Evolutionary conservation across 768 basidiomycete species (phyloP).

Genomic region (Kockovaella imperatae): DNA sequence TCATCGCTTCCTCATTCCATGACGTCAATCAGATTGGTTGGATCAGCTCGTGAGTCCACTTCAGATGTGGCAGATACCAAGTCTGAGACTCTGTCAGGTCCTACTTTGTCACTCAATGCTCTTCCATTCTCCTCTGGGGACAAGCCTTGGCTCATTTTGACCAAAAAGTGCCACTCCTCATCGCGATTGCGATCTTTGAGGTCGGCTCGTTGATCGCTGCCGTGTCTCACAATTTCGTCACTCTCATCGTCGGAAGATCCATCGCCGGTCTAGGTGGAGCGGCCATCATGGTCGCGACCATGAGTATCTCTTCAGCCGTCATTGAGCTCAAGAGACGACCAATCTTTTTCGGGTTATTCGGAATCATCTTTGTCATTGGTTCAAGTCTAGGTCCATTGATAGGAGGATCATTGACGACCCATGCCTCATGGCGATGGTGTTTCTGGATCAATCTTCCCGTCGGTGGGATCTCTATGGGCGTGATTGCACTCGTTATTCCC

Average conservation of each 20-base stretch:
- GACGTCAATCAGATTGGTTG: constrained; percentile 7
- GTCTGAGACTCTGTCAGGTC: neutral
- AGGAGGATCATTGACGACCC: constrained; percentile 41
- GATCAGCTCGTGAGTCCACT: constrained; percentile 9
- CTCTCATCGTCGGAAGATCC: constrained; percentile 4
- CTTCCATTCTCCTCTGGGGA: constrained; percentile 8
- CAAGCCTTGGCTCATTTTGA: constrained; percentile 4
- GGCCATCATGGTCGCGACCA: constrained; percentile 7
- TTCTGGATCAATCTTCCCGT: constrained; percentile 15
- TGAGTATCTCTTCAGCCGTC: constrained; percentile 5
- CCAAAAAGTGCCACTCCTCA: no score
- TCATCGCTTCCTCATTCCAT: constrained; percentile 6
- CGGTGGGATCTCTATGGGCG: neutral
- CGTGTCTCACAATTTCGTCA: constrained; percentile 8
- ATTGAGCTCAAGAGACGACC: constrained; percentile 5
- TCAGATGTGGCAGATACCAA: no score
- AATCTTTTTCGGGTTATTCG: constrained; percentile 18
- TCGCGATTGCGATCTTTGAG: constrained; percentile 9
- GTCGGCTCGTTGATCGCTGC: constrained; percentile 9
- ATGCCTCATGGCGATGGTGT: constrained; percentile 47
- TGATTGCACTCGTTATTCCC: constrained; percentile 2
- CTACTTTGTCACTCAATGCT: constrained; percentile 10
- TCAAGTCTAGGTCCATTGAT: constrained; percentile 44
- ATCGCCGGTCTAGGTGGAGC: constrained; percentile 8
- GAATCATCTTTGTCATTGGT: constrained; percentile 36